Conservation (phyloP, 768 basidiomycete species). For the Dentipellis sp. region DNA sequence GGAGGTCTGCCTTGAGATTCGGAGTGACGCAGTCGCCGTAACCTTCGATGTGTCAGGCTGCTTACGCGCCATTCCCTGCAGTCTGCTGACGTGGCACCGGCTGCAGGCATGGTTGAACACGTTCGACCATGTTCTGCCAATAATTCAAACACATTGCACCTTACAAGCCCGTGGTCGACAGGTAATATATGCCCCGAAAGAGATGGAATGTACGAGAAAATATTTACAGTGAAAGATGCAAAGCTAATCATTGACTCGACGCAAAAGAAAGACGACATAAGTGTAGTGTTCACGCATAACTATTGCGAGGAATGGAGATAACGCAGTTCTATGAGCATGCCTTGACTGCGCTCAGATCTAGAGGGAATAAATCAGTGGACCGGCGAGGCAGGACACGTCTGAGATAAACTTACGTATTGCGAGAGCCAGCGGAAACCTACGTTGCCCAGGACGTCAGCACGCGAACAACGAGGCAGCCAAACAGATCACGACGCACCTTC, state of each 20-base stretch:
- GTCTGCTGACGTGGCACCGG: too few species aligned
- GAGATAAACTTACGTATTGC: conserved; percentile 66
- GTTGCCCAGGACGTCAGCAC: not conserved
- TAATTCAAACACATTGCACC: too few species aligned
- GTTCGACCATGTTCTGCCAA: too few species aligned
- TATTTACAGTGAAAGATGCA: not conserved
- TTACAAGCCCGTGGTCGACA: too few species aligned
- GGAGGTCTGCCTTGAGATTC: too few species aligned
- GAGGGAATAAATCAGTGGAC: not conserved
- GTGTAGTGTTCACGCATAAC: not conserved
- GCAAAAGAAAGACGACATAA: not conserved
- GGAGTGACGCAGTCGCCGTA: too few species aligned
- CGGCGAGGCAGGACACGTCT: not conserved
- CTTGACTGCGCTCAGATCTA: conserved; percentile 7
- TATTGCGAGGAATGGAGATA: not conserved
- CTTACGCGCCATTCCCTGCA: too few species aligned
- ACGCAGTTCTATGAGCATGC: not conserved
- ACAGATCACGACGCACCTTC: conserved; percentile 48
- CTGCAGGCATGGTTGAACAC: too few species aligned
- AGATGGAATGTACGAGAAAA: not conserved
- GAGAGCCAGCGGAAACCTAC: conserved; percentile 91
- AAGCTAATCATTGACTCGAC: not conserved
- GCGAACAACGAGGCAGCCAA: conserved; percentile 1
- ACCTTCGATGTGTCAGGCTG: too few species aligned
- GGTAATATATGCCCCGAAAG: too few species aligned